Evolutionary conservation across 2,329 filamentous ascomycete species (phyloP).

Genomic region (Sporothrix inflata): DNA sequence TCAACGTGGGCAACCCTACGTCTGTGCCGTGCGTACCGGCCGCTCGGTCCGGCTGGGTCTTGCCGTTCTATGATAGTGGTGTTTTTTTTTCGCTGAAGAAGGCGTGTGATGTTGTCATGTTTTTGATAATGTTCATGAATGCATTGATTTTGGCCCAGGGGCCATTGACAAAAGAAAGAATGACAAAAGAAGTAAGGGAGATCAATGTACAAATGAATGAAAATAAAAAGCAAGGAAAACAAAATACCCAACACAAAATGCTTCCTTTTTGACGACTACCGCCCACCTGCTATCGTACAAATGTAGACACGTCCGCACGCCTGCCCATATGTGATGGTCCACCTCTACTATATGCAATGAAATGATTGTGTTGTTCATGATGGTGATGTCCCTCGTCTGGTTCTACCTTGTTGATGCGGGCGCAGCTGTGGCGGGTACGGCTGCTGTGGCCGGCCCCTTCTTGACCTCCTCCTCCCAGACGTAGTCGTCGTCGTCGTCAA

Average conservation of each 20-base stretch:
- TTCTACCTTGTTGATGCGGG: neutral
- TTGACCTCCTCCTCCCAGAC: conserved; percentile 21
- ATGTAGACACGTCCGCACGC: neutral
- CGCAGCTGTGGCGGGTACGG: neutral
- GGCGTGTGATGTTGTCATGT: too few species aligned
- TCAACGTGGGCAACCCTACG: neutral
- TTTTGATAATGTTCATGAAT: too few species aligned
- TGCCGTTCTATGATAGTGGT: too few species aligned
- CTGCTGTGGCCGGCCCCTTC: neutral
- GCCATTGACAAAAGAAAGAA: neutral
- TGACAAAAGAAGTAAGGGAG: neutral
- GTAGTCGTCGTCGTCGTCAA: conserved; percentile 56
- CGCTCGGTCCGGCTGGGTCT: too few species aligned
- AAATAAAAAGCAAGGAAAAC: too few species aligned
- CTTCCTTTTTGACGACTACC: neutral
- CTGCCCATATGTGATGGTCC: neutral
- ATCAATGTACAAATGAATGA: neutral
- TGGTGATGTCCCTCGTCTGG: neutral
- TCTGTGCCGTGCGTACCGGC: neutral
- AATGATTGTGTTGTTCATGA: neutral
- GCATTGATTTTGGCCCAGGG: too few species aligned
- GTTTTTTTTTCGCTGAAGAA: too few species aligned
- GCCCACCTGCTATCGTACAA: conserved; percentile 13
- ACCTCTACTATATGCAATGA: neutral
- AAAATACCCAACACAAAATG: conserved; percentile 8